A percentile compares a stretch with the other conserved stretches of the same genome.
Evolutionary conservation across 805 yeast species (phyloP).

Genomic region (Wickerhamiella shivajii): DNA sequence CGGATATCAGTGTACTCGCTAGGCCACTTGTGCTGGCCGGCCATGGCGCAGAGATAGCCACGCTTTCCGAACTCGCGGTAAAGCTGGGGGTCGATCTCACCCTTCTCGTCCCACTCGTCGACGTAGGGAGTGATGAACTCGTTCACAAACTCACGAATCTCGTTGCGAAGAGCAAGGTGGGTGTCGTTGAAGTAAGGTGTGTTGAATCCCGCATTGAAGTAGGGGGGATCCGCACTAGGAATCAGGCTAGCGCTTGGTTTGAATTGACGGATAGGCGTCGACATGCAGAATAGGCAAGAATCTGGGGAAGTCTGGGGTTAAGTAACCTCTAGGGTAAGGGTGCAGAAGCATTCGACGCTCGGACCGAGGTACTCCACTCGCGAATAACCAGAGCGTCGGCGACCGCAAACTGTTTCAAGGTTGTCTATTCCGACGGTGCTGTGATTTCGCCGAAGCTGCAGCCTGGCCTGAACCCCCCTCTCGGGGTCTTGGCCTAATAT

Average conservation of each 20-base stretch:
- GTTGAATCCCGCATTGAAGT: slow-evolving; percentile 29
- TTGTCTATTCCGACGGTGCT: too few relatives aligned
- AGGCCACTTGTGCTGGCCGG: slow-evolving; percentile 26
- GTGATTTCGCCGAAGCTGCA: too few relatives aligned
- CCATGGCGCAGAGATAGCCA: slow-evolving; percentile 28
- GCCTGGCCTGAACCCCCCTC: too few relatives aligned
- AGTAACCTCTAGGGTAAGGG: too few relatives aligned
- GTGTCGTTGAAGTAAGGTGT: slow-evolving; percentile 28
- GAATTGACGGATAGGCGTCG: slow-evolving; percentile 1
- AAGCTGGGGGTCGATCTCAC: slow-evolving; percentile 24
- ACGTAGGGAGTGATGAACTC: slow-evolving; percentile 27
- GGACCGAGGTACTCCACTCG: too few relatives aligned
- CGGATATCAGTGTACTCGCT: slow-evolving; percentile 25
- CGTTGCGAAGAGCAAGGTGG: slow-evolving; percentile 28
- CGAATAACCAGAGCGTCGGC: too few relatives aligned
- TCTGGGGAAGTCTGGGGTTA: too few relatives aligned
- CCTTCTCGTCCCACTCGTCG: slow-evolving; percentile 30
- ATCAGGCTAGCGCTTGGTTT: slow-evolving; percentile 15
- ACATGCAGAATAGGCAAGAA: too few relatives aligned
- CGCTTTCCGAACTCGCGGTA: slow-evolving; percentile 26
- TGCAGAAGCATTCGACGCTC: too few relatives aligned
- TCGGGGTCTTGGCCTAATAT: too few relatives aligned
- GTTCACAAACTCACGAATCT: slow-evolving; percentile 28
- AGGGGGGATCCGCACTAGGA: slow-evolving; percentile 29
- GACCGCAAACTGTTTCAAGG: too few relatives aligned